Evolutionary conservation across 176 grass and related monocot species (phyloP), one percentile per base, ranked within the genome.

Genomic region (Melocanna baccifera): DNA sequence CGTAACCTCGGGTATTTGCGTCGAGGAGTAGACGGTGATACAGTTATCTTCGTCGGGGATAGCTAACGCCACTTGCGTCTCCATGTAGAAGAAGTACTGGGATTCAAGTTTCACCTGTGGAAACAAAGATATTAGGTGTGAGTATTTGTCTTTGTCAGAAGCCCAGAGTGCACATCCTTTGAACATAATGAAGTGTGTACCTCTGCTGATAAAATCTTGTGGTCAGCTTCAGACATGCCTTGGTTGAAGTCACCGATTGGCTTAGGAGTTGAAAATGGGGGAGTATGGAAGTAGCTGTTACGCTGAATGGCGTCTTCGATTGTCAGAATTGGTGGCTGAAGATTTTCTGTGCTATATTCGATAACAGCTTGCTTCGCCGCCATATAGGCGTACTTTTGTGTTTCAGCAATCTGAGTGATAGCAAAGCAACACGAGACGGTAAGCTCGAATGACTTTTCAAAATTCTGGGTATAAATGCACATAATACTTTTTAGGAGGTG

Each of bases 11-110:
- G 88, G 90, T 67, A 26, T 32, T 80, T 97, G 94, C 5, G 53
- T 51, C 11, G 90, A 94, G 20, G 58, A 46, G 70, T 94, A 94
- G 20, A 94, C 70, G 16, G 91, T 87, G 14, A 97, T 89, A 37
- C 94, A 94, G 40, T 92, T 92, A 77, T 97, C 92, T 85, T 97
- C 94, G 32, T 97, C 94, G 16, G 94, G 94, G 48, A 97, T 81
- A 50, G 92, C 94, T 40, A 97, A 52, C 0, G 88, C 80, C 6
- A 66, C 71, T 25, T 97, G 92, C 1, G 94, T 91, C 57, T 97
- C 94, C 88, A 97, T 83, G 80, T 97, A 97, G 76, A 97, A 97
- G 69, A 83, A 92, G 48, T 97, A 97, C 18, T 97, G 92, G 26
- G 92, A 94, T 80, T 83, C 92, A 80, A 97, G 89, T 45, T 91